Base-by-base conservation (phyloP, 2,329 filamentous ascomycete genomes). In the Juglanconis oblonga region DNA sequence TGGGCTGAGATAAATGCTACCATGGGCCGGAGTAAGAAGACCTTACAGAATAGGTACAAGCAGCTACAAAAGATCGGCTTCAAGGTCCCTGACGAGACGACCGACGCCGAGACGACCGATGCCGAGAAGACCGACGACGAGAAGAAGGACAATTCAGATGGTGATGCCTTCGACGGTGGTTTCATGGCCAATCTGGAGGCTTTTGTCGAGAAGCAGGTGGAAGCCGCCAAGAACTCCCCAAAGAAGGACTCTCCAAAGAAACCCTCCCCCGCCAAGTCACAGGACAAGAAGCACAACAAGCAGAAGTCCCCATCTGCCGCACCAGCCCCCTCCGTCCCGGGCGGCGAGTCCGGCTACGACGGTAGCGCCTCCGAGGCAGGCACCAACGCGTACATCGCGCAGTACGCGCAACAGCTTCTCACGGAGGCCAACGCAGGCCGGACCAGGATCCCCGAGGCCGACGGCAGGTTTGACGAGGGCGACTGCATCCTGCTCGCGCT, bases 401-500 rank as follows among this genome's bases (percentile, higher is more conserved):
- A 44, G 50, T 58, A 64, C 35, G 56, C 42, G 38, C 35, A 17
- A 14, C 44, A 49, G 1, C 50, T 58, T 8, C 40, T 59, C 5
- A 24, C 45, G 9, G 55, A 50, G 45, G 40, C 35, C 24, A 29
- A 36, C 24, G 47, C 55, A 14, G 57, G 52, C 38, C 44, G 38
- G 31, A 13, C 56, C 33, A 47, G 44, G 42, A 49, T 64, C 35
- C 55, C 59, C 3, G 55, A 53, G 38, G 52, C 57, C 4, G 63
- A 65, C 32, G 51, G 52, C 38, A 38, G 53, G 5, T 65, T 66
- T 32, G 55, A 55, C 48, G 52, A 56, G 29, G 51, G 58, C 11
- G 64, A 66, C 47, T 66, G 64, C 53, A 52, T 69, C 13, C 66
- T 77, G 4, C 70, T 79, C 4, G 74, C 69, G 2, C 58, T 71